A percentile compares a stretch with the other conserved stretches of the same genome.
These are phyloP conservation scores for Aspergillus fumigatus DNA, from an alignment of 2,329 filamentous ascomycete species.

Conservation along the genomic window DNA sequence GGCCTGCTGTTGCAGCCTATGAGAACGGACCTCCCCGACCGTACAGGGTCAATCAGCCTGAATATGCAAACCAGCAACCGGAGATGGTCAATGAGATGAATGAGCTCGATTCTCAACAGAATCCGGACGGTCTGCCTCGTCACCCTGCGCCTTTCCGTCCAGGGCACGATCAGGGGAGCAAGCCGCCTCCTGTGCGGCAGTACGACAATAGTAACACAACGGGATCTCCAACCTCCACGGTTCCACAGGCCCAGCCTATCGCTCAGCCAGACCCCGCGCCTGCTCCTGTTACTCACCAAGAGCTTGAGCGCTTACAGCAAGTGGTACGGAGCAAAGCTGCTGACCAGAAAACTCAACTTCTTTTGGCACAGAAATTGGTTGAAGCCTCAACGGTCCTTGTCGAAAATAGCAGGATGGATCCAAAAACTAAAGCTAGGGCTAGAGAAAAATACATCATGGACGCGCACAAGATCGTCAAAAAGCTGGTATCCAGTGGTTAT, in stretches of 20 bases:
- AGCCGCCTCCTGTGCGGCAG: slow-evolving; percentile 51
- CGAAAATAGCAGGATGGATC: slow-evolving; percentile 67
- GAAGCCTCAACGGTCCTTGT: slow-evolving; percentile 78
- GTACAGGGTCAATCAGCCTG: slow-evolving; percentile 19
- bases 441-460: slow-evolving; percentile 82
- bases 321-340: slow-evolving; percentile 65
- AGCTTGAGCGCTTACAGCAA: slow-evolving; percentile 70
- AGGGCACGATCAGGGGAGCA: slow-evolving; percentile 43
- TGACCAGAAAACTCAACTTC: slow-evolving; percentile 67
- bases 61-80: slow-evolving; percentile 14
- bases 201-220: slow-evolving; percentile 37
- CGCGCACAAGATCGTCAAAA: slow-evolving; percentile 87
- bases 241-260: slow-evolving; percentile 16
- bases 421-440: slow-evolving; percentile 56
- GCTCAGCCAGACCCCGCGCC: slow-evolving; percentile 11
- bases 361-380: slow-evolving; percentile 75
- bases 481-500: slow-evolving; percentile 68
- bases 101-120: slow-evolving; percentile 28
- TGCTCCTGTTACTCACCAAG: slow-evolving; percentile 67
- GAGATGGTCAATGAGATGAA: slow-evolving; percentile 10
- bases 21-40: slow-evolving; percentile 18
- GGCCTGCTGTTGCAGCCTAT: slow-evolving; percentile 10
- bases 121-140: slow-evolving; percentile 52
- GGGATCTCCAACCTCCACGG: slow-evolving; percentile 31
- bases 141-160: slow-evolving; percentile 54